Evolutionary conservation across 2,329 filamentous ascomycete genomes (phyloP).

Genomic region (Xylaria hypoxylon): DNA sequence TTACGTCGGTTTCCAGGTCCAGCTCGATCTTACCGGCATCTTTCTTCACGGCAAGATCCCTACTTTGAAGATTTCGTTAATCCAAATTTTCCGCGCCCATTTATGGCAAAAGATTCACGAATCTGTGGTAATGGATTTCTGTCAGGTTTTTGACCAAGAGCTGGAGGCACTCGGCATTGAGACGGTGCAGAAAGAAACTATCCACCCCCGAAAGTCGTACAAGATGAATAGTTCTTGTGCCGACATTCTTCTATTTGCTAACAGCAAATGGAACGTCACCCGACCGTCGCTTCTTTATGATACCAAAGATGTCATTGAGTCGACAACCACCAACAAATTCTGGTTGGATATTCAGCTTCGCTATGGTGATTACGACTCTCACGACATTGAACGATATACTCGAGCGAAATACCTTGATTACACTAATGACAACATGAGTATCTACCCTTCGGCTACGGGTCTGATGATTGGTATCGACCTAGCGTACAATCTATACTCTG

Average conservation of each 20-base stretch:
- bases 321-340: constrained; percentile 98
- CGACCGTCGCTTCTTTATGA: constrained; percentile 93
- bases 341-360: constrained; percentile 97
- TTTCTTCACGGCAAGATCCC: constrained; percentile 99
- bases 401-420: constrained; percentile 99
- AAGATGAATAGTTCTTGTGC: constrained; percentile 99
- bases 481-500: constrained; percentile 97
- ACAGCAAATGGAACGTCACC: constrained; percentile 99
- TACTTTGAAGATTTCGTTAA: constrained; percentile 95
- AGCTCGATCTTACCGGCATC: constrained; percentile 96
- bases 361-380: constrained; percentile 98
- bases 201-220: constrained; percentile 98
- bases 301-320: constrained; percentile 93
- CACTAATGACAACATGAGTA: constrained; percentile 98
- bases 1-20: constrained; percentile 99
- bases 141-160: constrained; percentile 98
- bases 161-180: constrained; percentile 95
- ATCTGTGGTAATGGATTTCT: constrained; percentile 99
- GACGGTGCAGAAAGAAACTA: constrained; percentile 98
- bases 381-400: constrained; percentile 98
- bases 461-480: constrained; percentile 98
- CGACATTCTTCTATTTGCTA: constrained; percentile 95
- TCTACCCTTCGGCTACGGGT: constrained; percentile 96
- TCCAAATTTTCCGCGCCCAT: constrained; percentile 99
- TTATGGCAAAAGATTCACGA: constrained; percentile 99